Conservation (phyloP, 208 protist genomes). For the Sergeia podlipaevii region DNA sequence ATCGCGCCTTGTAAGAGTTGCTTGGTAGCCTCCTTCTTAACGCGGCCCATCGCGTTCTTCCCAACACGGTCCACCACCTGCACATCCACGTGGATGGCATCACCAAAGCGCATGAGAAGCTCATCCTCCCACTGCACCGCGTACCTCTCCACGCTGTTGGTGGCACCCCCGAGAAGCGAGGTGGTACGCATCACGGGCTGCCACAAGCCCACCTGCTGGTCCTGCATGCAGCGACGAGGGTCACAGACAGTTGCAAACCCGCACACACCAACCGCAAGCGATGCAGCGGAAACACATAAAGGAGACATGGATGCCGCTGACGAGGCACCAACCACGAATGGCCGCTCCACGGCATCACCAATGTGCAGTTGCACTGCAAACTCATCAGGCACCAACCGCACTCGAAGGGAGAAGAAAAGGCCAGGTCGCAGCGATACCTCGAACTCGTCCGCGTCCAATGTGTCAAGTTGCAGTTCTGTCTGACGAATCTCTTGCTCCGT, state of each 20-base stretch:
- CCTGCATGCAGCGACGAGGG: constrained; percentile 49
- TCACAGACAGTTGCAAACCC: constrained; percentile 77
- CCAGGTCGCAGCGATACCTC: constrained; percentile 23
- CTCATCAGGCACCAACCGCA: constrained; percentile 20
- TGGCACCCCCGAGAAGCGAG: constrained; percentile 26
- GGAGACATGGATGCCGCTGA: no score
- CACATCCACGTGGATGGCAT: constrained; percentile 50
- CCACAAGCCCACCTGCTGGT: constrained; percentile 84
- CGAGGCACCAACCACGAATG: no score
- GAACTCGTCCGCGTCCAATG: constrained; percentile 16
- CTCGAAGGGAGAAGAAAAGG: constrained; percentile 34
- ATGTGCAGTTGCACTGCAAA: constrained; percentile 39
- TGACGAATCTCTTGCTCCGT: constrained; percentile 38
- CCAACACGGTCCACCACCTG: constrained; percentile 39
- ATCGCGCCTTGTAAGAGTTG: constrained; percentile 48
- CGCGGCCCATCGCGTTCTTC: constrained; percentile 24
- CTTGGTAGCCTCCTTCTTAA: constrained; percentile 37
- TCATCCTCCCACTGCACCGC: constrained; percentile 82
- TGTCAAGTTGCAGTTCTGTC: constrained; percentile 21
- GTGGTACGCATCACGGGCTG: constrained; percentile 35
- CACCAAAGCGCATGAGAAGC: constrained; percentile 59
- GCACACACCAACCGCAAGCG: constrained; percentile 65
- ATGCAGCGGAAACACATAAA: constrained; percentile 10
- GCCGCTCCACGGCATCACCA: constrained; percentile 46
- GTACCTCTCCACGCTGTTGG: no score